Percentiles rank a stretch among this genome's conserved stretches.
These are phyloP conservation scores for Ustanciosporium gigantosporum DNA, from an alignment of 1,284 basidiomycete species.

Conservation along the genomic window DNA sequence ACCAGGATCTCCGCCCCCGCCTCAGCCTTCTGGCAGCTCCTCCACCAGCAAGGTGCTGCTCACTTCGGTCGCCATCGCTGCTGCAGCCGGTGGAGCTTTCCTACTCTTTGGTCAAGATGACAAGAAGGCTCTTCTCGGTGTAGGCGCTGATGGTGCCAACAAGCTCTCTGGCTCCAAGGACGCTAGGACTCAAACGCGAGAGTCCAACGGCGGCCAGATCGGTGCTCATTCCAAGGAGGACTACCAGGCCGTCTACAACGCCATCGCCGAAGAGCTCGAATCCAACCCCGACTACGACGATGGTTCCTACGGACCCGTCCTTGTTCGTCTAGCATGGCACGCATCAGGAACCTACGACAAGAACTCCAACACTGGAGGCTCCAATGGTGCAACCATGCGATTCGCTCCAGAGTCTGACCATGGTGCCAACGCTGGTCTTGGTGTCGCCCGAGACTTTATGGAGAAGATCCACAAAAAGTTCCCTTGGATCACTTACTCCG, in stretches of 20 bases:
- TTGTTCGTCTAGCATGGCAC: constrained; percentile 88
- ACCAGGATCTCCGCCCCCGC: constrained; percentile 32
- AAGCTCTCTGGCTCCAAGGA: constrained; percentile 39
- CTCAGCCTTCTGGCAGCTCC: constrained; percentile 25
- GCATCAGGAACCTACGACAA: constrained; percentile 77
- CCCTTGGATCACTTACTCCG: constrained; percentile 58
- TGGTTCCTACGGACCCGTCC: constrained; percentile 64
- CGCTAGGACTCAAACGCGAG: neutral
- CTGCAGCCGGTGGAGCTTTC: constrained; percentile 39
- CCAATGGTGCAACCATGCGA: constrained; percentile 60
- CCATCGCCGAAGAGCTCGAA: constrained; percentile 53
- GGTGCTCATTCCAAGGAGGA: constrained; percentile 40
- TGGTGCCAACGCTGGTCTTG: constrained; percentile 83
- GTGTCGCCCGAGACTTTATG: constrained; percentile 80
- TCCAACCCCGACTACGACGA: constrained; percentile 52
- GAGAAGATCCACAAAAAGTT: constrained; percentile 76
- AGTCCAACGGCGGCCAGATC: constrained; percentile 1
- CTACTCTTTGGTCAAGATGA: constrained; percentile 28
- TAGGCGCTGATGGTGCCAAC: constrained; percentile 41
- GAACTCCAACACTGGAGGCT: constrained; percentile 79
- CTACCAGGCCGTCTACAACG: constrained; percentile 60
- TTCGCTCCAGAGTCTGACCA: constrained; percentile 67
- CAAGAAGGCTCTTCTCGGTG: constrained; percentile 38
- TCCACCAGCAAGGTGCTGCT: constrained; percentile 36
- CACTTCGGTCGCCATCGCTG: constrained; percentile 38